These are phyloP conservation scores for Coemansia sp. DNA, from an alignment of 192 early-diverging fungal genomes.

Conservation along the genomic window DNA sequence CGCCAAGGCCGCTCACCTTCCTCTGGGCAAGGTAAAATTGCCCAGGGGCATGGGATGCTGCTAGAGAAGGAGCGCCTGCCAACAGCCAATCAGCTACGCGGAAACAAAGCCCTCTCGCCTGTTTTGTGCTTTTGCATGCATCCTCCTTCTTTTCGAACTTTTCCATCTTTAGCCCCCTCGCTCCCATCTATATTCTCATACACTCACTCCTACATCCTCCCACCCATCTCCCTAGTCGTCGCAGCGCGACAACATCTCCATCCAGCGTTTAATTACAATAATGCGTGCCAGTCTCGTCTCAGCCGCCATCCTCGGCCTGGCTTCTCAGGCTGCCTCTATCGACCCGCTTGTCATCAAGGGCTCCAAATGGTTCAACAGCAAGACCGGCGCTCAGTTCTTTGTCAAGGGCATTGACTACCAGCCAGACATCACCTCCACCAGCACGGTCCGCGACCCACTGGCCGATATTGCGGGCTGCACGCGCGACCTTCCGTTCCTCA, in stretches of 20 bases:
- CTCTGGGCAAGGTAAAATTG: not conserved
- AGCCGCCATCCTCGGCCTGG: slow-evolving; percentile 34
- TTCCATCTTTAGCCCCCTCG: slow-evolving; percentile 6
- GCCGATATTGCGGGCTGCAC: slow-evolving; percentile 58
- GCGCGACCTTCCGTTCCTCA: slow-evolving; percentile 64
- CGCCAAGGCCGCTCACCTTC: not conserved
- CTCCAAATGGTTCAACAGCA: slow-evolving; percentile 68
- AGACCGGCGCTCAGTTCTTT: slow-evolving; percentile 72
- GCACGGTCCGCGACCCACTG: slow-evolving; percentile 59
- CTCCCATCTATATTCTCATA: not conserved
- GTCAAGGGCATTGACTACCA: slow-evolving; percentile 77
- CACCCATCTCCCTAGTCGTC: not conserved
- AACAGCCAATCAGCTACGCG: not conserved
- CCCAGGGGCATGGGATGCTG: not conserved
- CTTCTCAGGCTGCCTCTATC: slow-evolving; percentile 44
- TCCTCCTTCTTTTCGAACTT: not conserved
- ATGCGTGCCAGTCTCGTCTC: slow-evolving; percentile 41
- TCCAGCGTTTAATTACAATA: not conserved
- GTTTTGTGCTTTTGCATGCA: not conserved
- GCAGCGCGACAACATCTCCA: not conserved
- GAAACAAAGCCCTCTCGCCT: too few relatives aligned
- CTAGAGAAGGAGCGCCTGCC: not conserved
- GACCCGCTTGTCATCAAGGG: slow-evolving; percentile 68
- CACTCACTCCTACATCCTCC: not conserved
- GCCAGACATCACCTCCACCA: slow-evolving; percentile 52